Conservation (phyloP, 2,329 filamentous ascomycete genomes). For the Ophiostoma sp. region DNA sequence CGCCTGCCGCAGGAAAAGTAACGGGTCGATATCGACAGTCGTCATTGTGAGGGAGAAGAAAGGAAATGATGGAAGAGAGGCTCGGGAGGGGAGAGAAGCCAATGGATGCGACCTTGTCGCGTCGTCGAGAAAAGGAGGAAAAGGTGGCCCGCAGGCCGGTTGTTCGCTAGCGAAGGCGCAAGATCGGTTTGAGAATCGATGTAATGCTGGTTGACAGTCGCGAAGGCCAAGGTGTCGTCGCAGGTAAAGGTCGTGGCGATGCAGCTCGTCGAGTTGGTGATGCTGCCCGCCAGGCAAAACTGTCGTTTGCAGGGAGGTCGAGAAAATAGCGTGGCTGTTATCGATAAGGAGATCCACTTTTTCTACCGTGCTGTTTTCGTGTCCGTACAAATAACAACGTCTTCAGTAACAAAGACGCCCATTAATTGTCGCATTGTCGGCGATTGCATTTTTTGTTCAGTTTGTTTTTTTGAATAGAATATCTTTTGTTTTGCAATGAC, state of each 20-base stretch:
- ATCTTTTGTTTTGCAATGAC: too few species aligned
- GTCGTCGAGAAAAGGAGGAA: neutral
- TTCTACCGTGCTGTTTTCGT: neutral
- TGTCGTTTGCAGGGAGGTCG: neutral
- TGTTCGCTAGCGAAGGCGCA: neutral
- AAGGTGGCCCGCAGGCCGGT: constrained; percentile 25
- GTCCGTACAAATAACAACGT: neutral
- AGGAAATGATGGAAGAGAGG: neutral
- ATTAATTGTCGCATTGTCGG: neutral
- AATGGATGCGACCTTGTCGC: neutral
- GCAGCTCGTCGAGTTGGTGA: neutral
- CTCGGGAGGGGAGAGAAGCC: neutral
- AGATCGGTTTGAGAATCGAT: neutral
- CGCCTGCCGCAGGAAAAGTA: constrained; percentile 79
- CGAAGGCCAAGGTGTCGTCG: neutral
- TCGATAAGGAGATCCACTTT: constrained; percentile 23
- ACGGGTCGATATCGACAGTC: constrained; percentile 57
- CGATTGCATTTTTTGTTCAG: neutral
- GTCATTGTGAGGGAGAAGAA: neutral
- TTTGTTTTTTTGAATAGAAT: neutral
- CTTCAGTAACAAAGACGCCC: neutral
- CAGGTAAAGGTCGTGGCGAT: neutral
- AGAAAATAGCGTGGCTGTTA: constrained; percentile 21
- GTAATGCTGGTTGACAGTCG: neutral
- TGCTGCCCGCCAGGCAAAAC: neutral